Percentiles rank a stretch among this genome's conserved stretches.
Evolutionary conservation across 2,329 filamentous ascomycete genomes (phyloP).

Genomic region (Tolypocladium endophyticum): DNA sequence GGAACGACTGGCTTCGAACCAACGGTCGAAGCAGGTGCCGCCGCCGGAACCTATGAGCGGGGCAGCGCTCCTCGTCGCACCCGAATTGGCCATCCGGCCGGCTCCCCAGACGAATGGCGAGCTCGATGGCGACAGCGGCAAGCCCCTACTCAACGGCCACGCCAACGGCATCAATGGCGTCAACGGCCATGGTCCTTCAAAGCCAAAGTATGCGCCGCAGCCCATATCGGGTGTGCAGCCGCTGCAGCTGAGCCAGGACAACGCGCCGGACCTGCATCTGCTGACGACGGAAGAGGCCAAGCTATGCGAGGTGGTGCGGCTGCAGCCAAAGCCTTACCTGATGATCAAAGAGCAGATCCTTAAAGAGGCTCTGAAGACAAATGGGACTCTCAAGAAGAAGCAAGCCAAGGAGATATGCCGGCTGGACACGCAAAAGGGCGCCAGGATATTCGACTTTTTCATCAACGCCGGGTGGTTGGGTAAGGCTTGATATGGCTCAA

Average conservation of each 20-base stretch:
- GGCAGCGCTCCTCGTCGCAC: constrained; percentile 65
- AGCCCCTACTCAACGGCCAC: constrained; percentile 42
- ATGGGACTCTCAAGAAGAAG: constrained; percentile 87
- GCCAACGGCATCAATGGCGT: constrained; percentile 36
- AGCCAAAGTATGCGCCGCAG: constrained; percentile 42
- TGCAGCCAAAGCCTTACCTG: constrained; percentile 90
- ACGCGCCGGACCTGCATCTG: constrained; percentile 73
- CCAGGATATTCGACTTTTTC: constrained; percentile 88
- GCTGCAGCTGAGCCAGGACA: constrained; percentile 62
- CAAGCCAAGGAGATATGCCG: constrained; percentile 76
- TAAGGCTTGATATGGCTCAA: constrained; percentile 48
- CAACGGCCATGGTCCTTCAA: constrained; percentile 23
- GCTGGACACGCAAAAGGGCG: constrained; percentile 76
- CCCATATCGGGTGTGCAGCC: constrained; percentile 52
- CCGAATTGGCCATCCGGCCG: constrained; percentile 60
- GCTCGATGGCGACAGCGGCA: constrained; percentile 39
- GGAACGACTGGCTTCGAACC: constrained; percentile 60
- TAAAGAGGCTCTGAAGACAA: constrained; percentile 80
- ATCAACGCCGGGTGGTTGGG: constrained; percentile 86
- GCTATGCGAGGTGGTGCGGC: constrained; percentile 70
- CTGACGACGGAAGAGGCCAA: constrained; percentile 76
- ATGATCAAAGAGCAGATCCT: constrained; percentile 91
- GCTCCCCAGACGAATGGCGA: constrained; percentile 22
- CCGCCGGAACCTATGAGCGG: constrained; percentile 63
- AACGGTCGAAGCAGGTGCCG: constrained; percentile 56